Evolutionary conservation across 2,329 filamentous ascomycete genomes (phyloP).

Genomic region (Penicillium sp.): DNA sequence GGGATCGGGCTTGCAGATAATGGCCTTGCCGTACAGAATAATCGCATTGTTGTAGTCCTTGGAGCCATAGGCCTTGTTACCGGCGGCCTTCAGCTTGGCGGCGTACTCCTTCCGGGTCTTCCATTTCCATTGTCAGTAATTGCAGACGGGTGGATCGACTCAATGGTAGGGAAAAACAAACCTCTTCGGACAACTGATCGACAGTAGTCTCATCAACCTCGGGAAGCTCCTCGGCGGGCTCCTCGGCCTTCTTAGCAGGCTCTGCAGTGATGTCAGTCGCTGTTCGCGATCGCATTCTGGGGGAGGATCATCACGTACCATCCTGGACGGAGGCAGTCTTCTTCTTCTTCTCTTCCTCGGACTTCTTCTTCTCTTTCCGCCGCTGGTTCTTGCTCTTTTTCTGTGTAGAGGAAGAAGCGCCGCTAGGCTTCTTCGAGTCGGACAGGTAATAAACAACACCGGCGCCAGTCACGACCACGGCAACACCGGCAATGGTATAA

Average conservation of each 20-base stretch:
- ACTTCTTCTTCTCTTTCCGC: conserved; percentile 62
- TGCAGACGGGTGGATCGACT: conserved; percentile 2
- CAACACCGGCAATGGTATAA: conserved; percentile 93
- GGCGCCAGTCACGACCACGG: conserved; percentile 82
- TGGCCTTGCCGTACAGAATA: conserved; percentile 89
- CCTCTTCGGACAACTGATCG: conserved; percentile 45
- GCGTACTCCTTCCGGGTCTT: conserved; percentile 81
- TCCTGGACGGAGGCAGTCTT: conserved; percentile 44
- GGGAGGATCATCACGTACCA: conserved; percentile 24
- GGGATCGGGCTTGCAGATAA: conserved; percentile 92
- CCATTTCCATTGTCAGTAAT: conserved; percentile 9
- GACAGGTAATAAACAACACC: conserved; percentile 88
- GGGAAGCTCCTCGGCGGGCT: conserved; percentile 60
- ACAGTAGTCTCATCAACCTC: conserved; percentile 53
- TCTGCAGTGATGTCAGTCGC: conserved; percentile 24
- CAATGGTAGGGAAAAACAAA: conserved; percentile 22
- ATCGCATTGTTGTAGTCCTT: conserved; percentile 95
- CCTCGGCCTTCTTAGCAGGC: conserved; percentile 46
- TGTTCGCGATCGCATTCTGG: conserved; percentile 1
- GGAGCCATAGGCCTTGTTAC: conserved; percentile 91
- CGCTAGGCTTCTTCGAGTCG: conserved; percentile 46
- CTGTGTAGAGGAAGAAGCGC: conserved; percentile 36
- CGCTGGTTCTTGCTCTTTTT: conserved; percentile 85
- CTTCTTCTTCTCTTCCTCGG: conserved; percentile 51
- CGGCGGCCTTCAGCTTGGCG: conserved; percentile 85